Conservation (phyloP, 2,329 filamentous ascomycete species). For the Aureobasidium uvarum region DNA sequence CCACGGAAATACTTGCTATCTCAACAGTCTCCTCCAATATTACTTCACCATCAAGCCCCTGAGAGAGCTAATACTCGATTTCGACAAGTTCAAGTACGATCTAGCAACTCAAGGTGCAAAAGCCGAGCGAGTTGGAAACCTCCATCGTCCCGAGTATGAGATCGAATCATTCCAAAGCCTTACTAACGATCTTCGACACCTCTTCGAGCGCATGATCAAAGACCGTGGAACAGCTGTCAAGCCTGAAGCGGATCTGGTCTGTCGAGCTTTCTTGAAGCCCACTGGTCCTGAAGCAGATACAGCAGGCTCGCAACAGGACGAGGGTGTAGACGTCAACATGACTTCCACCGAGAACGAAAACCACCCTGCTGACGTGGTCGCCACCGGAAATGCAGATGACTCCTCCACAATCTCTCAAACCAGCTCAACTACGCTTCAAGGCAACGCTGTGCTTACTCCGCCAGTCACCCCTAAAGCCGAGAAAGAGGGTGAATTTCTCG, state of each 20-base stretch:
- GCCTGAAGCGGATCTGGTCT: slow-evolving; percentile 40
- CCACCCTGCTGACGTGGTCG: slow-evolving; percentile 27
- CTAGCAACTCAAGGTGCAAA: slow-evolving; percentile 62
- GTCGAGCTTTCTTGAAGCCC: slow-evolving; percentile 36
- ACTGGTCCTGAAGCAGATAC: slow-evolving; percentile 15
- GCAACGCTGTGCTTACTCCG: slow-evolving; percentile 33
- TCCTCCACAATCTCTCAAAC: slow-evolving; percentile 6
- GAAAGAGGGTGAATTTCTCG: slow-evolving; percentile 32
- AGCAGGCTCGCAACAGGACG: background rate
- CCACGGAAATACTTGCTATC: slow-evolving; percentile 96
- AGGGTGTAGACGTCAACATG: slow-evolving; percentile 24
- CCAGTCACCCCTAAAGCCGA: slow-evolving; percentile 42
- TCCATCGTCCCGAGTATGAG: slow-evolving; percentile 52
- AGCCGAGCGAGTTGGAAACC: slow-evolving; percentile 71
- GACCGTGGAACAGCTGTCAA: slow-evolving; percentile 34
- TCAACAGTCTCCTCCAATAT: slow-evolving; percentile 95
- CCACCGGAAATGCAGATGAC: slow-evolving; percentile 31
- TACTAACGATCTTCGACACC: slow-evolving; percentile 37
- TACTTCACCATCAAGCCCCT: slow-evolving; percentile 85
- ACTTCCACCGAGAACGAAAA: background rate
- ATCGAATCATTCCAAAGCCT: slow-evolving; percentile 40
- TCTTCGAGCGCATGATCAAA: slow-evolving; percentile 42
- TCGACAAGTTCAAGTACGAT: slow-evolving; percentile 68
- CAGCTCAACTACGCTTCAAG: slow-evolving; percentile 21
- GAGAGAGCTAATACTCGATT: slow-evolving; percentile 74